Percentiles rank a stretch among this genome's conserved stretches.
Conservation (phyloP, 2,329 filamentous ascomycete species). For the Stenocarpella maydis region DNA sequence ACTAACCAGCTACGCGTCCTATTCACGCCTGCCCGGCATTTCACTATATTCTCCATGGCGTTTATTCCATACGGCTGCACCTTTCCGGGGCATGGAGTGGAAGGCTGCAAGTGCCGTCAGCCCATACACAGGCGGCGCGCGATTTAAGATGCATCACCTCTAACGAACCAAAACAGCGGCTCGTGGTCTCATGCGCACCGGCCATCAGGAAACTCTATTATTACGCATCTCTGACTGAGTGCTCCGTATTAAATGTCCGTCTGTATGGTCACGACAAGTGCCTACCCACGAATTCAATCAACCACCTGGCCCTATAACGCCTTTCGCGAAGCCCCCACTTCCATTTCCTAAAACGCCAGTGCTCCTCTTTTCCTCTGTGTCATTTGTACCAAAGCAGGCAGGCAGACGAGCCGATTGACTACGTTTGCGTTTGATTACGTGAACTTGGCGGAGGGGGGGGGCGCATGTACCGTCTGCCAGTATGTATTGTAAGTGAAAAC, state of each 20-base stretch:
- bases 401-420: neutral
- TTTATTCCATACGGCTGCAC: too few species aligned
- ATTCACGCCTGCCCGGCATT: neutral
- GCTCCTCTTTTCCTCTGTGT: neutral
- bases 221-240: neutral
- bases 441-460: neutral
- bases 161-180: neutral
- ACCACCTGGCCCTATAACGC: neutral
- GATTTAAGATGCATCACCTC: neutral
- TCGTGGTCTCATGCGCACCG: neutral
- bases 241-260: neutral
- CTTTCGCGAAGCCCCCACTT: neutral
- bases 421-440: neutral
- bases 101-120: neutral
- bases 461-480: neutral
- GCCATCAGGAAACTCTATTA: neutral
- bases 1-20: neutral
- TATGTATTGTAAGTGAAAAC: neutral
- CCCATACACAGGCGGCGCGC: neutral
- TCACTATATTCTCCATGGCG: too few species aligned
- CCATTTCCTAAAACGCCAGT: conserved; percentile 6
- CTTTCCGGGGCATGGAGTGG: too few species aligned
- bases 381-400: neutral
- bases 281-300: neutral
- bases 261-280: neutral